These are phyloP conservation scores for Anthracocystis walkeri DNA, from an alignment of 1,284 basidiomycete species.

Conservation along the genomic window DNA sequence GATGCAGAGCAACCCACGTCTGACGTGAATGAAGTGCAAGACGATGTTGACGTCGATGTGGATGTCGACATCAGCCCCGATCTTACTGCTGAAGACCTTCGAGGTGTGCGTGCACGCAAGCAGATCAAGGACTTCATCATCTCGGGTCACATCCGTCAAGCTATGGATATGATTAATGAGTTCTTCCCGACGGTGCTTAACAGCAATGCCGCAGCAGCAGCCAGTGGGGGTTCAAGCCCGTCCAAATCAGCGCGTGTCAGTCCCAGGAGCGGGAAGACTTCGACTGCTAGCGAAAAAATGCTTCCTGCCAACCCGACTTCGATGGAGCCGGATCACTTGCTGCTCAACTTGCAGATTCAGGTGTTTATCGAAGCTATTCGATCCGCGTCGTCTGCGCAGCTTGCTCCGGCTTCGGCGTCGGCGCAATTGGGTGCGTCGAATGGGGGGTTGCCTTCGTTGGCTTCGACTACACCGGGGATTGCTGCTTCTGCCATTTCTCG, in stretches of 20 bases:
- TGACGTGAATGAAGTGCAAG: conserved; percentile 23
- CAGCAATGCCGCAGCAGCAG: conserved; percentile 2
- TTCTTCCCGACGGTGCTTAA: conserved; percentile 64
- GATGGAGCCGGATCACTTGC: conserved; percentile 78
- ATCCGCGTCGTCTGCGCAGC: conserved; percentile 69
- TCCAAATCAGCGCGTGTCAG: conserved; percentile 18
- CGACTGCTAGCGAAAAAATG: conserved; percentile 33
- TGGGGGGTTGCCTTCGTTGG: conserved; percentile 35
- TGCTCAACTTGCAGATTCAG: conserved; percentile 83
- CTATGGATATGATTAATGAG: conserved; percentile 76
- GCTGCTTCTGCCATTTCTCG: conserved; percentile 49
- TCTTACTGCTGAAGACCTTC: conserved; percentile 39
- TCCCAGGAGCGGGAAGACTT: conserved; percentile 8
- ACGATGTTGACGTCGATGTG: conserved; percentile 25
- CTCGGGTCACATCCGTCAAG: conserved; percentile 78
- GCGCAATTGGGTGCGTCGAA: conserved; percentile 15
- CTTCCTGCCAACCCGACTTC: conserved; percentile 62
- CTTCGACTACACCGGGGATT: conserved; percentile 43
- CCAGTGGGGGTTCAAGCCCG: background rate
- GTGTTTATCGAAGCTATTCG: conserved; percentile 85
- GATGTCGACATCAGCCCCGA: conserved; percentile 44
- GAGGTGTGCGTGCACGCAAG: conserved; percentile 35
- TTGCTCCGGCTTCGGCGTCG: conserved; percentile 7
- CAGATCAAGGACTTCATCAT: conserved; percentile 77
- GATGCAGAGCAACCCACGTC: conserved; percentile 29